These are phyloP conservation scores for Penicillium coffeae DNA, from an alignment of 495 filamentous ascomycete species.

Conservation along the genomic window DNA sequence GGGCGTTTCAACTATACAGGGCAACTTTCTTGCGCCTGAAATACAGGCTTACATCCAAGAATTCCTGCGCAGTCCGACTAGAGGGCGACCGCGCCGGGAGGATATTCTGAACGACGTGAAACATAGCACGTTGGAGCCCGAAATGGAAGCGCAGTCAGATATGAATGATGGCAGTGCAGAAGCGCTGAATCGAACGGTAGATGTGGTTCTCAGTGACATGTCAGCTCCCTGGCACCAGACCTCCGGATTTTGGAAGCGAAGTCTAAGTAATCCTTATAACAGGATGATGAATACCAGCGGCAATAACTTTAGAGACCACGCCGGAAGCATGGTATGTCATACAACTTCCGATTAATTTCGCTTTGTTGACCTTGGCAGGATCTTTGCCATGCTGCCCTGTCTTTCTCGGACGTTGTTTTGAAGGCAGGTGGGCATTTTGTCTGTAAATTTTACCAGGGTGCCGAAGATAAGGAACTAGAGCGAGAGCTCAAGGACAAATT, in stretches of 20 bases:
- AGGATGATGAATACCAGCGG: slow-evolving; percentile 99
- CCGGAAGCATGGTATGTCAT: slow-evolving; percentile 78
- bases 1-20: slow-evolving; percentile 89
- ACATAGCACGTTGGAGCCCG: slow-evolving; percentile 11
- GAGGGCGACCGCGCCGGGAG: slow-evolving; percentile 46
- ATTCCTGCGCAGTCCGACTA: slow-evolving; percentile 64
- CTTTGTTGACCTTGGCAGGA: slow-evolving; percentile 58
- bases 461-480: slow-evolving; percentile 77
- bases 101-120: slow-evolving; percentile 7
- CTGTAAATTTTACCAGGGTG: slow-evolving; percentile 95
- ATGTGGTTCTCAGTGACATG: slow-evolving; percentile 98
- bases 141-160: slow-evolving; percentile 1
- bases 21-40: slow-evolving; percentile 71
- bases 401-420: slow-evolving; percentile 81
- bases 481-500: slow-evolving; percentile 69
- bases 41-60: slow-evolving; percentile 71
- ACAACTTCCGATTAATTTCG: slow-evolving; percentile 49
- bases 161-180: not conserved
- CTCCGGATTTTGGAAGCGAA: slow-evolving; percentile 73
- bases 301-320: slow-evolving; percentile 79
- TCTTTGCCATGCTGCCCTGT: slow-evolving; percentile 78
- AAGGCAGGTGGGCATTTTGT: slow-evolving; percentile 80
- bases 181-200: slow-evolving; percentile 56
- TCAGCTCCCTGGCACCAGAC: slow-evolving; percentile 88
- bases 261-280: slow-evolving; percentile 83